Evolutionary conservation across 352 stramenopile genomes (phyloP).

Genomic region (Pythium phragmiticola): DNA sequence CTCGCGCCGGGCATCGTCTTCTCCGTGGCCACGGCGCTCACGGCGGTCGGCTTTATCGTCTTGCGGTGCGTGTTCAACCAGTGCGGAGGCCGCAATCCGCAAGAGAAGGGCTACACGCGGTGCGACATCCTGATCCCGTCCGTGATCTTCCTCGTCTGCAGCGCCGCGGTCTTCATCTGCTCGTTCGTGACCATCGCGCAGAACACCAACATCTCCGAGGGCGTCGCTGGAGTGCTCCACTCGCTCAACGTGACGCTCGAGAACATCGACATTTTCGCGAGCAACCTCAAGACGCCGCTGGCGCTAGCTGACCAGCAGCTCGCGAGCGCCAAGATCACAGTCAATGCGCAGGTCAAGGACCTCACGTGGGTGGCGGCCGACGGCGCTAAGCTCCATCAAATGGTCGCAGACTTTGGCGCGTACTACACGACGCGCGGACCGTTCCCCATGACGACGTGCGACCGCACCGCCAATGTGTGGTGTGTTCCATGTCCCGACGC

Average conservation of each 20-base stretch:
- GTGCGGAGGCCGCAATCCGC: slow-evolving; percentile 70
- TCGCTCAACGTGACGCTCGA: slow-evolving; percentile 70
- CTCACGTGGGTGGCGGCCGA: slow-evolving; percentile 57
- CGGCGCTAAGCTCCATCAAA: slow-evolving; percentile 45
- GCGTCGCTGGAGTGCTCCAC: slow-evolving; percentile 56
- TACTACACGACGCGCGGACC: slow-evolving; percentile 56
- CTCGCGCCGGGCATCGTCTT: slow-evolving; percentile 73
- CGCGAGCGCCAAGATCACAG: slow-evolving; percentile 36
- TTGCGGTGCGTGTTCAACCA: slow-evolving; percentile 80
- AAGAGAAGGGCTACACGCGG: slow-evolving; percentile 77
- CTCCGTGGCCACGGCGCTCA: slow-evolving; percentile 55
- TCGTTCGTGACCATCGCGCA: slow-evolving; percentile 67
- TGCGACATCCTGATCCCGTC: slow-evolving; percentile 71
- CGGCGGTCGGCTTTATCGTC: slow-evolving; percentile 60
- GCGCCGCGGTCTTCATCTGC: slow-evolving; percentile 78
- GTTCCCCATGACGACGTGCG: slow-evolving; percentile 52
- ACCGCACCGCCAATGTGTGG: slow-evolving; percentile 34
- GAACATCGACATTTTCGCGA: slow-evolving; percentile 75
- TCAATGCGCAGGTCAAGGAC: slow-evolving; percentile 39
- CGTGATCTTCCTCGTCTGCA: slow-evolving; percentile 62
- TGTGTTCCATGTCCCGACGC: slow-evolving; percentile 54
- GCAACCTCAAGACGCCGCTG: slow-evolving; percentile 58
- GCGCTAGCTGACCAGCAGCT: slow-evolving; percentile 43
- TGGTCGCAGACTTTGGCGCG: slow-evolving; percentile 54
- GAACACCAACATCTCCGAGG: slow-evolving; percentile 81